Evolutionary conservation across 2,329 filamentous ascomycete species (phyloP), one percentile per base, ranked within the genome.

Genomic region (Dothistroma septosporum): DNA sequence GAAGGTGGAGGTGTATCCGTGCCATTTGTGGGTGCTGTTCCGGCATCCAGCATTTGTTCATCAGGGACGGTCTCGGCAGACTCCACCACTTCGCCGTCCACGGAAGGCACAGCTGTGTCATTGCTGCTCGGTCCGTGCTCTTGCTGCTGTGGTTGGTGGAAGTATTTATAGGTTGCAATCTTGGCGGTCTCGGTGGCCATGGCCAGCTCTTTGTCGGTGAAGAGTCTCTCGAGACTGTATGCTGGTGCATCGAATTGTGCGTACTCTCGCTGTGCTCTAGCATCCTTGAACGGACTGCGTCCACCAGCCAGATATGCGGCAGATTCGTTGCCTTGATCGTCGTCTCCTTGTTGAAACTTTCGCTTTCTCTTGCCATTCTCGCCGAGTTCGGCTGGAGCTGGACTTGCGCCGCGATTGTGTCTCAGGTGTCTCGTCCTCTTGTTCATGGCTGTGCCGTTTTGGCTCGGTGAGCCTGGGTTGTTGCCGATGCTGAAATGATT

Each of bases 181-280:
- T 85, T 83, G 2, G 85, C 85, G 50, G 82, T 80, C 66, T 86
- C 85, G 62, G 84, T 85, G 58, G 85, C 83, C 71, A 84, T 77
- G 55, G 81, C 81, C 57, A 88, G 79, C 72, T 88, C 85, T 75
- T 87, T 87, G 63, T 88, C 85, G 2, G 84, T 87, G 70, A 88
- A 88, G 16, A 88, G 77, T n/a, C 82, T 80, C 59, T 87, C 81
- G 59, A 88, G 80, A 8, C 83, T 85, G 73, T 86, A 87, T 4
- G 81, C 77, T 1, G 84, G 78, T 8, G 83, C 81, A 63, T 83
- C 80, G 66, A 83, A 83, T 64, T 87, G 84, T 50, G 81, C 77
- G 53, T 82, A 79, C 53, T 81, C 71, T 32, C 76, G 77, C 66
- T 79, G 79, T 11, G 79, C 76, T 70, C 82, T 83, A 56, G 79